A percentile compares a stretch with the other conserved stretches of the same genome.
These are phyloP conservation scores for Globisporangium middletonii DNA, from an alignment of 352 stramenopile species.

Conservation along the genomic window DNA sequence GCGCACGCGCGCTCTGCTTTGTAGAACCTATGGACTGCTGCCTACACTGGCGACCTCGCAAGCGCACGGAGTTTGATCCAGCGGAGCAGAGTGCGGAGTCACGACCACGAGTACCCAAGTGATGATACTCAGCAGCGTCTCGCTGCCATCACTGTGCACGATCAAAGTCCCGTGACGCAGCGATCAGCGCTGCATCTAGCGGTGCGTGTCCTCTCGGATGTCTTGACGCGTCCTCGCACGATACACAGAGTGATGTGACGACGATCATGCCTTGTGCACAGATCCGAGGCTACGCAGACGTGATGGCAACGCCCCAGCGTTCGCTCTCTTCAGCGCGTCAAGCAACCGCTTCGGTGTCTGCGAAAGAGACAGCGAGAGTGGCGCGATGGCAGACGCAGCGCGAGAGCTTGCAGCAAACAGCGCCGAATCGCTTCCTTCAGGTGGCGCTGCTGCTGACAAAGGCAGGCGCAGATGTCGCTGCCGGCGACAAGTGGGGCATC, in stretches of 20 bases:
- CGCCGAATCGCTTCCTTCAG: constrained; percentile 28
- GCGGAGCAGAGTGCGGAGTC: neutral
- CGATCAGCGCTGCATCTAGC: constrained; percentile 44
- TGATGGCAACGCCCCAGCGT: neutral
- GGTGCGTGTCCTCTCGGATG: constrained; percentile 16
- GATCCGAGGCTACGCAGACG: constrained; percentile 30
- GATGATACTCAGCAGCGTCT: neutral
- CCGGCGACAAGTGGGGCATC: constrained; percentile 48
- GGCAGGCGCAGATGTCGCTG: constrained; percentile 16
- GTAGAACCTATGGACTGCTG: constrained; percentile 38
- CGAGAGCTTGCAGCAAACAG: constrained; percentile 1
- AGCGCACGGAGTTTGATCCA: constrained; percentile 22
- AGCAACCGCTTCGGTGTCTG: neutral
- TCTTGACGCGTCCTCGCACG: neutral
- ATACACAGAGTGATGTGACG: too few species aligned
- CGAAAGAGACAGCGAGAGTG: neutral
- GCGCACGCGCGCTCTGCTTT: neutral
- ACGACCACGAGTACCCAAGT: neutral
- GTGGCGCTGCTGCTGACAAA: constrained; percentile 26
- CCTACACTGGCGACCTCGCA: constrained; percentile 26
- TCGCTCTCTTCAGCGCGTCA: neutral
- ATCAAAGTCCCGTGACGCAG: constrained; percentile 23
- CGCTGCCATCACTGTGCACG: constrained; percentile 14
- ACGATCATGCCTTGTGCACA: constrained; percentile 1
- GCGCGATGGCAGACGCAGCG: constrained; percentile 3